Conservation (phyloP, 768 basidiomycete species). For the Infundibulicybe gibba region DNA sequence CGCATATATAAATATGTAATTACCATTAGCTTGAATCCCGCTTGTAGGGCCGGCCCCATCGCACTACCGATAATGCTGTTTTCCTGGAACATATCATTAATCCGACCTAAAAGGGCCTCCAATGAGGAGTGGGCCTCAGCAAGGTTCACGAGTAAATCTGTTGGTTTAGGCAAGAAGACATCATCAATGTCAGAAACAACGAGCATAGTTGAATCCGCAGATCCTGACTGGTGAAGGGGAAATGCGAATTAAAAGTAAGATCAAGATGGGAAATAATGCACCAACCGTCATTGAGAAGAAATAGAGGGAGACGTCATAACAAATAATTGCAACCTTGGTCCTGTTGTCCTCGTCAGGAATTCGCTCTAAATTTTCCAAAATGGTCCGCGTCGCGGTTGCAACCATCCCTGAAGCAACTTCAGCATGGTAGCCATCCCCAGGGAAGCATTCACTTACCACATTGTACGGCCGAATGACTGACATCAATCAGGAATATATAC, state of each 20-base stretch:
- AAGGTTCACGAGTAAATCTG: constrained; percentile 93
- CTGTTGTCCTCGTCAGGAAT: constrained; percentile 93
- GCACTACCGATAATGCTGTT: constrained; percentile 91
- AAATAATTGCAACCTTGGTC: constrained; percentile 90
- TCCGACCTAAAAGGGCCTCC: constrained; percentile 75
- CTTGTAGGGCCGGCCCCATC: constrained; percentile 90
- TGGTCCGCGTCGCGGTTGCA: constrained; percentile 94
- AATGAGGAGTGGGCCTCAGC: constrained; percentile 77
- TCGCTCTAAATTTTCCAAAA: constrained; percentile 91
- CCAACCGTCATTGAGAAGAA: constrained; percentile 92
- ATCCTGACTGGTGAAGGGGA: constrained; percentile 50
- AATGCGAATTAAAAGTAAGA: neutral
- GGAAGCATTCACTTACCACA: constrained; percentile 51
- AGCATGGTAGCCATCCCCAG: neutral
- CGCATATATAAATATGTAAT: constrained; percentile 7
- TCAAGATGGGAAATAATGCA: constrained; percentile 11
- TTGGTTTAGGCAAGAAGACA: constrained; percentile 96
- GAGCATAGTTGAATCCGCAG: constrained; percentile 85
- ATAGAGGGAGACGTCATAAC: constrained; percentile 88
- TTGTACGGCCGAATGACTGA: constrained; percentile 88
- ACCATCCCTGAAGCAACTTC: constrained; percentile 73
- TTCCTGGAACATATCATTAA: constrained; percentile 99
- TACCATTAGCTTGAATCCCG: constrained; percentile 94
- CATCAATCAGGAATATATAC: constrained; percentile 96
- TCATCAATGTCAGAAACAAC: constrained; percentile 97